A percentile compares a stretch with the other conserved stretches of the same genome.
phyloP scores from a whole-genome alignment of 768 basidiomycete species.

The Dictyophora rubrovolvata region DNA sequence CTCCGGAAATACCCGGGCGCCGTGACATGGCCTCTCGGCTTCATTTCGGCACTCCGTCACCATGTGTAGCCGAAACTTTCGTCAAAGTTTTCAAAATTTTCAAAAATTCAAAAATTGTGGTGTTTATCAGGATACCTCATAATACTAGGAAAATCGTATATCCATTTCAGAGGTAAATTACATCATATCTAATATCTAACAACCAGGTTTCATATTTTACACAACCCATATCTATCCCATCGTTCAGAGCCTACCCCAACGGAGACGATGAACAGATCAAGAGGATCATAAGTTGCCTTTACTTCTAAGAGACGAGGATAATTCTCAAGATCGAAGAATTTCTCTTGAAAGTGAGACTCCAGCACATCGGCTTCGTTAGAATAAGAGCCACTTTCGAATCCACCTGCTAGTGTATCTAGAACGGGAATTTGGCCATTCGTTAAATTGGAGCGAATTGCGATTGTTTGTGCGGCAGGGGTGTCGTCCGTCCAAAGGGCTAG shows the following conservation, averaged over 20 bases:
- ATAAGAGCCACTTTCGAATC: constrained; percentile 20
- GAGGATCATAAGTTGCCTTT: constrained; percentile 23
- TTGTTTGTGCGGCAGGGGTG: not conserved
- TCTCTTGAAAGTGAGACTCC: constrained; percentile 23
- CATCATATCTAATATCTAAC: too few species aligned
- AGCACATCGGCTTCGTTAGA: constrained; percentile 25
- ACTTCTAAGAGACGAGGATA: constrained; percentile 22
- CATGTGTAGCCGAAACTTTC: too few species aligned
- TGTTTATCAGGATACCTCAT: too few species aligned
- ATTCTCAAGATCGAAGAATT: constrained; percentile 24
- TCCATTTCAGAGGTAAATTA: too few species aligned
- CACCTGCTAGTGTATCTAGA: constrained; percentile 1
- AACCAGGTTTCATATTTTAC: not conserved
- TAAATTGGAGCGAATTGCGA: constrained; percentile 11
- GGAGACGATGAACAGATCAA: constrained; percentile 6
- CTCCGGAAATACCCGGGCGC: too few species aligned
- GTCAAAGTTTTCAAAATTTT: too few species aligned
- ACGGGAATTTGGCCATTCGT: constrained; percentile 1
- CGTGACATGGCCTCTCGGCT: too few species aligned
- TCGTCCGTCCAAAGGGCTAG: not conserved
- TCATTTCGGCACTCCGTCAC: too few species aligned
- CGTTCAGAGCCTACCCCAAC: not conserved
- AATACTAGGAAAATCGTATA: too few species aligned
- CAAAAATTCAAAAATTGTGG: too few species aligned
- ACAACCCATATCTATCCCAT: not conserved